A percentile compares a stretch with the other conserved stretches of the same genome.
phyloP scores from a whole-genome alignment of 2,329 filamentous ascomycete genomes.

The Arthroderma sp. region DNA sequence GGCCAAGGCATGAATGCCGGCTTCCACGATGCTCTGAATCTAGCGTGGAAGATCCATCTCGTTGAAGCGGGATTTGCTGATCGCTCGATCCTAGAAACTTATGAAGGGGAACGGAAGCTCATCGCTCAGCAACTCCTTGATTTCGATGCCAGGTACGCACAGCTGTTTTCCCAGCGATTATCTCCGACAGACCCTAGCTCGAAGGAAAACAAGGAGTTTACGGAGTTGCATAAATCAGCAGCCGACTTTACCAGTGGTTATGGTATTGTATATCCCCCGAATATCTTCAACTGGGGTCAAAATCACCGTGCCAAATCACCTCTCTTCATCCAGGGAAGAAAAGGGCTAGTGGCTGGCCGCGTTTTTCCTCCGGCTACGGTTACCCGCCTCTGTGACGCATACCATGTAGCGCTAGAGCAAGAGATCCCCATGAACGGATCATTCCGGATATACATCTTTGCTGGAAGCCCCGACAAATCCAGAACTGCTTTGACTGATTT shows the following conservation, averaged over 20 bases:
- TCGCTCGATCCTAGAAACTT: conserved; percentile 65
- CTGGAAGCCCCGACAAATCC: conserved; percentile 52
- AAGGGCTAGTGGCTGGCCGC: conserved; percentile 47
- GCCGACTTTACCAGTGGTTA: conserved; percentile 92
- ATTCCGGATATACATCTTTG: conserved; percentile 77
- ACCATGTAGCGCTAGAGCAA: conserved; percentile 81
- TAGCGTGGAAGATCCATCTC: conserved; percentile 92
- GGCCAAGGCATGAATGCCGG: conserved; percentile 54
- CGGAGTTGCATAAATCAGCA: conserved; percentile 78
- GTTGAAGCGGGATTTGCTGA: conserved; percentile 73
- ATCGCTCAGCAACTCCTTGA: conserved; percentile 73
- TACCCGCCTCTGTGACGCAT: conserved; percentile 76
- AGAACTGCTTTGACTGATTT: conserved; percentile 58
- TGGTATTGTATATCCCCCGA: conserved; percentile 73
- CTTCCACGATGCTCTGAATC: conserved; percentile 59
- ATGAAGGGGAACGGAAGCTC: conserved; percentile 72
- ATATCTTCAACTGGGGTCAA: conserved; percentile 70
- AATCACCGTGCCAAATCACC: conserved; percentile 58
- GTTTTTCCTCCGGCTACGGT: conserved; percentile 69
- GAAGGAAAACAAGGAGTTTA: conserved; percentile 57
- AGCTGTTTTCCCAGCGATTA: conserved; percentile 65
- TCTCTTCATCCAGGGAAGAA: conserved; percentile 54
- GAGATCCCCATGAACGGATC: conserved; percentile 79
- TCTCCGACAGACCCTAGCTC: conserved; percentile 43
- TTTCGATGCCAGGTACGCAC: conserved; percentile 83